A percentile compares a stretch with the other conserved stretches of the same genome.
Evolutionary conservation across 257 asterid genomes (phyloP).

Genomic region (Oldenlandia corymbosa): DNA sequence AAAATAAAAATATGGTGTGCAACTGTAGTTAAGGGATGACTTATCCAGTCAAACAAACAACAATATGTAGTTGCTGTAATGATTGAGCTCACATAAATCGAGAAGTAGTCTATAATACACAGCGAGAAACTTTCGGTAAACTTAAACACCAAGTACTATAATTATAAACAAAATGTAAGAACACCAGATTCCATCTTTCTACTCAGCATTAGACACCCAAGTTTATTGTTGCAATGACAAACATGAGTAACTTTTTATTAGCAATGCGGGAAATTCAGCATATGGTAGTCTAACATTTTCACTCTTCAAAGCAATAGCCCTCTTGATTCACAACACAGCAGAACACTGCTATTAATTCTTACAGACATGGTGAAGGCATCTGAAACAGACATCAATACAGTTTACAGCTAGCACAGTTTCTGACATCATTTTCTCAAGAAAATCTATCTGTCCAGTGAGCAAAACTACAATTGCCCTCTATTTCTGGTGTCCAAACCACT

Average conservation of each 20-base stretch:
- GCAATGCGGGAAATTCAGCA: not conserved
- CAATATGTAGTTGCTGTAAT: not conserved
- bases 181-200: not conserved
- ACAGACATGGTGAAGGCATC: too few species aligned
- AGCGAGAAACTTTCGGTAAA: not conserved
- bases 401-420: too few species aligned
- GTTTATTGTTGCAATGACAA: not conserved
- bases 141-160: not conserved
- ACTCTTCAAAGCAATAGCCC: not conserved
- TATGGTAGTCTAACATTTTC: not conserved
- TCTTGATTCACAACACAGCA: not conserved
- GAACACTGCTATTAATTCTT: not conserved
- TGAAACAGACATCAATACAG: too few species aligned
- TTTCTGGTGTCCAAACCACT: too few species aligned
- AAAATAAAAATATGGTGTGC: not conserved
- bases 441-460: too few species aligned
- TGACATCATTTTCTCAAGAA: too few species aligned
- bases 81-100: not conserved
- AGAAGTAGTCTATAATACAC: too few species aligned
- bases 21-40: not conserved
- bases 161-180: not conserved
- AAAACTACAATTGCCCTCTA: too few species aligned
- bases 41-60: not conserved
- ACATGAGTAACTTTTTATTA: not conserved
- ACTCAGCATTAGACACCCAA: not conserved